Evolutionary conservation across 106 monocot genomes (phyloP).

Genomic region (Dendrobium nobile): DNA sequence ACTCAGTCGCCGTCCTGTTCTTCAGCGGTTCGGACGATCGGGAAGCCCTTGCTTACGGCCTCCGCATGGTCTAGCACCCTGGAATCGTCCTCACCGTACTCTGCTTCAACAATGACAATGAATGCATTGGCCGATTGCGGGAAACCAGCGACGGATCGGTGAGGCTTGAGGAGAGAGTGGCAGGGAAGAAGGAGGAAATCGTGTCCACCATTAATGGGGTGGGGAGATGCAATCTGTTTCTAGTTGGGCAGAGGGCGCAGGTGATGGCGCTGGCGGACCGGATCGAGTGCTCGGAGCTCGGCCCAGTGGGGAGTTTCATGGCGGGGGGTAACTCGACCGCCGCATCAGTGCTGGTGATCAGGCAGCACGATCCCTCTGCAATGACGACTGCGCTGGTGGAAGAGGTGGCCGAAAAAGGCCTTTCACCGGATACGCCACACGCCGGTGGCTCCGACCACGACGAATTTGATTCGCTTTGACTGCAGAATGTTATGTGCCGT

Average conservation of each 20-base stretch:
- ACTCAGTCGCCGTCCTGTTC: slow-evolving; percentile 32
- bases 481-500: too few relatives aligned
- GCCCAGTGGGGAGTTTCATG: slow-evolving; percentile 41
- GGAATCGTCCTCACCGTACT: slow-evolving; percentile 25
- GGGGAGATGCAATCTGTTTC: slow-evolving; percentile 16
- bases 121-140: neutral
- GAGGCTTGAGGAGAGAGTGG: slow-evolving; percentile 14
- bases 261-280: neutral
- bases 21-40: slow-evolving; percentile 33
- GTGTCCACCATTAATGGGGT: slow-evolving; percentile 11
- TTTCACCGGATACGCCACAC: slow-evolving; percentile 12
- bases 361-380: slow-evolving; percentile 23
- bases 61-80: slow-evolving; percentile 27
- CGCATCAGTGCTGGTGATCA: slow-evolving; percentile 39
- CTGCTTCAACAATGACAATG: slow-evolving; percentile 9
- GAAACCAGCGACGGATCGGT: neutral
- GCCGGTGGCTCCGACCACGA: neutral
- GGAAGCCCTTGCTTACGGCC: slow-evolving; percentile 26
- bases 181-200: slow-evolving; percentile 13
- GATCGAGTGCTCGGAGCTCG: slow-evolving; percentile 43
- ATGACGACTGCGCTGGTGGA: slow-evolving; percentile 1
- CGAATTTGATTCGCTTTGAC: too few relatives aligned
- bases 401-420: slow-evolving; percentile 9
- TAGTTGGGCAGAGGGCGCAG: slow-evolving; percentile 14
- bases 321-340: slow-evolving; percentile 18